Evolutionary conservation across 208 protist genomes (phyloP).

Genomic region (Acanthamoeba rhysodes): DNA sequence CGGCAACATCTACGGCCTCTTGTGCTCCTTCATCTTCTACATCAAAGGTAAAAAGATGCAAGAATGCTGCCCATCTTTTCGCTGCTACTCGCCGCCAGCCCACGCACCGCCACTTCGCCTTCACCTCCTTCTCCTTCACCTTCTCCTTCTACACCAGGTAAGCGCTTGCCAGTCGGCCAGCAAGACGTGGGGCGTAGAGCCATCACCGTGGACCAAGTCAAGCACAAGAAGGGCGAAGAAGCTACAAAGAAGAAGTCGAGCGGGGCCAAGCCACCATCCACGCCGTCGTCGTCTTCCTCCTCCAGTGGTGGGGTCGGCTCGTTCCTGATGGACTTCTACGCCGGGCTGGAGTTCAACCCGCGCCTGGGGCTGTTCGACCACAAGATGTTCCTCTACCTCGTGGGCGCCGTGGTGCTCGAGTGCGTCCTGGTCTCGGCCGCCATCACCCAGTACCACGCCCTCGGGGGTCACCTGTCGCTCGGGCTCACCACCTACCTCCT

Average conservation of each 20-base stretch:
- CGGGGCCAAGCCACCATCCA: not conserved
- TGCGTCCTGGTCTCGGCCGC: not conserved
- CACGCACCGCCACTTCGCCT: no score
- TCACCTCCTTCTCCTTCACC: no score
- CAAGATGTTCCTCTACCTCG: slow-evolving; percentile 35
- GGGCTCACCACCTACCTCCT: not conserved
- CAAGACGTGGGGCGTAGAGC: not conserved
- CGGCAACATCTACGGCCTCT: not conserved
- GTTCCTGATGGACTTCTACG: slow-evolving; percentile 19
- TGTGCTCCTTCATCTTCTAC: slow-evolving; percentile 16
- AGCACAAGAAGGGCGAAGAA: not conserved
- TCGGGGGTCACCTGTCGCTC: not conserved
- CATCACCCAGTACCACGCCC: not conserved
- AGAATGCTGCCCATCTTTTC: not conserved
- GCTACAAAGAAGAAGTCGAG: no score
- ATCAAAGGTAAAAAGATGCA: not conserved
- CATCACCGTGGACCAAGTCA: not conserved
- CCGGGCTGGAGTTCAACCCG: not conserved
- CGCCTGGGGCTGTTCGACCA: not conserved
- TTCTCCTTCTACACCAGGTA: not conserved
- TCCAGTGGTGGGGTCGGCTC: not conserved
- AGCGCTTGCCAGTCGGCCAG: not conserved
- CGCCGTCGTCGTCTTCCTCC: not conserved
- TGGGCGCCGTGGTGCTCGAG: slow-evolving; percentile 16
- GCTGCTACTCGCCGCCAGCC: not conserved